Percentiles rank a stretch among this genome's conserved stretches.
These are phyloP conservation scores for Aureobasidium sp. DNA, from an alignment of 2,329 filamentous ascomycete genomes.

Conservation along the genomic window DNA sequence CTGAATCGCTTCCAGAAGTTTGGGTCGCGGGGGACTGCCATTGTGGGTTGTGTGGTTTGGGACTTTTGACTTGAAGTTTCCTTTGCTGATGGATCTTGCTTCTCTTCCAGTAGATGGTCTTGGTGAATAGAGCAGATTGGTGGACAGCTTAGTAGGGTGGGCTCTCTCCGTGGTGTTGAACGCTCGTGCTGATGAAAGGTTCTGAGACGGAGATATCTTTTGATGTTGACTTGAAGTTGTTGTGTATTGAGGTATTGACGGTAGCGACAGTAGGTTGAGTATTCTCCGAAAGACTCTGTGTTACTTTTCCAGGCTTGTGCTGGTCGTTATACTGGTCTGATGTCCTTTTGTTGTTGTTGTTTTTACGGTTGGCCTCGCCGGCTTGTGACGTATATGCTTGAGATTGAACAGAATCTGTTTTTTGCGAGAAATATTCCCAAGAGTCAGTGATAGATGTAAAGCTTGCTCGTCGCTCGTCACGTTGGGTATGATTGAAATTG, in stretches of 20 bases:
- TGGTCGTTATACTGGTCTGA: background rate
- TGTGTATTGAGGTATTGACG: background rate
- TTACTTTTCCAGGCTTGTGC: background rate
- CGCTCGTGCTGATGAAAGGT: background rate
- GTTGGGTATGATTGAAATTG: background rate
- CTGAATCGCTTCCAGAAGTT: conserved; percentile 57
- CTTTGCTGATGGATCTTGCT: too few species aligned
- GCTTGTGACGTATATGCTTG: background rate
- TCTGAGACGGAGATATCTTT: background rate
- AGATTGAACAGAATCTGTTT: background rate
- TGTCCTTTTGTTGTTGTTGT: background rate
- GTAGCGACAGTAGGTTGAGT: background rate
- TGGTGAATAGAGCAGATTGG: background rate
- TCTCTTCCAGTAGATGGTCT: background rate
- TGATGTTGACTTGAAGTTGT: background rate
- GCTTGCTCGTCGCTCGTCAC: background rate
- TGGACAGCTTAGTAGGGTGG: background rate
- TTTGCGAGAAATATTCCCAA: background rate
- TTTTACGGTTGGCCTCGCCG: background rate
- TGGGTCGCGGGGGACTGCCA: conserved; percentile 36
- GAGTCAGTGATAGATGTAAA: background rate
- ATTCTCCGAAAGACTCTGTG: background rate
- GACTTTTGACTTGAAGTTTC: too few species aligned
- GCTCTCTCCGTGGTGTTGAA: background rate
- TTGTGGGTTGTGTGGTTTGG: background rate